These are phyloP conservation scores for Lecanosticta acicola DNA, from an alignment of 2,329 filamentous ascomycete species.

Conservation along the genomic window DNA sequence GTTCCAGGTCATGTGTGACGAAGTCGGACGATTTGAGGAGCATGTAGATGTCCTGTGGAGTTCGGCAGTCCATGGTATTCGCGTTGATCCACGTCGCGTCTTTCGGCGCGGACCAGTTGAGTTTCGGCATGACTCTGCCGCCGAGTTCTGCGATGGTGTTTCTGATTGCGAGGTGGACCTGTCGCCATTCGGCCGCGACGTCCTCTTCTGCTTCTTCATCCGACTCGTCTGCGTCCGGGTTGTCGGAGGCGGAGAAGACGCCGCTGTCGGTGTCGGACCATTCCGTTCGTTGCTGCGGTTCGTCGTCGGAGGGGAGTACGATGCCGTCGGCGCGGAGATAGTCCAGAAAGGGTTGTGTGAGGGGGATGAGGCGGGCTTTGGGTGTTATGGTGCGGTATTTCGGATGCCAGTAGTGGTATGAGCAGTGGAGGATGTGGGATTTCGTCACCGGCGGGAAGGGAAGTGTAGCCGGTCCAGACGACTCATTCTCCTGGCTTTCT, in stretches of 20 bases:
- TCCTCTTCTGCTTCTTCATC: slow-evolving; percentile 55
- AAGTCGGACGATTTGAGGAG: slow-evolving; percentile 93
- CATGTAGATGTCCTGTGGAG: slow-evolving; percentile 86
- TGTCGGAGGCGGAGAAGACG: slow-evolving; percentile 43
- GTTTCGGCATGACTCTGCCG: slow-evolving; percentile 80
- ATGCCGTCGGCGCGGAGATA: slow-evolving; percentile 94
- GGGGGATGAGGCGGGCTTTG: slow-evolving; percentile 76
- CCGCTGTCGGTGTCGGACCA: slow-evolving; percentile 50
- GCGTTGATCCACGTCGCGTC: slow-evolving; percentile 87
- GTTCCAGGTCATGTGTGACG: slow-evolving; percentile 85
- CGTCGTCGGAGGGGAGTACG: slow-evolving; percentile 66
- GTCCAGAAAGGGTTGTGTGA: slow-evolving; percentile 68
- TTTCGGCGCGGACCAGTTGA: slow-evolving; percentile 97
- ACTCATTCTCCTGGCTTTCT: slow-evolving; percentile 8
- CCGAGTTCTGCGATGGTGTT: slow-evolving; percentile 73
- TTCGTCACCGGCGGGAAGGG: slow-evolving; percentile 79
- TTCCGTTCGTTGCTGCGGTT: slow-evolving; percentile 27
- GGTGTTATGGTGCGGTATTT: slow-evolving; percentile 71
- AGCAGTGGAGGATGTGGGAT: slow-evolving; percentile 87
- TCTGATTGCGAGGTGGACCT: slow-evolving; percentile 72
- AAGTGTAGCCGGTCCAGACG: slow-evolving; percentile 33
- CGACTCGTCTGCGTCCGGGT: slow-evolving; percentile 26
- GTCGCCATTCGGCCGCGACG: slow-evolving; percentile 58
- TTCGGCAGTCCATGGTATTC: slow-evolving; percentile 87
- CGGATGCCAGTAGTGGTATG: slow-evolving; percentile 87